phyloP scores from a whole-genome alignment of 495 filamentous ascomycete species.

The Lophium mytilinum region DNA sequence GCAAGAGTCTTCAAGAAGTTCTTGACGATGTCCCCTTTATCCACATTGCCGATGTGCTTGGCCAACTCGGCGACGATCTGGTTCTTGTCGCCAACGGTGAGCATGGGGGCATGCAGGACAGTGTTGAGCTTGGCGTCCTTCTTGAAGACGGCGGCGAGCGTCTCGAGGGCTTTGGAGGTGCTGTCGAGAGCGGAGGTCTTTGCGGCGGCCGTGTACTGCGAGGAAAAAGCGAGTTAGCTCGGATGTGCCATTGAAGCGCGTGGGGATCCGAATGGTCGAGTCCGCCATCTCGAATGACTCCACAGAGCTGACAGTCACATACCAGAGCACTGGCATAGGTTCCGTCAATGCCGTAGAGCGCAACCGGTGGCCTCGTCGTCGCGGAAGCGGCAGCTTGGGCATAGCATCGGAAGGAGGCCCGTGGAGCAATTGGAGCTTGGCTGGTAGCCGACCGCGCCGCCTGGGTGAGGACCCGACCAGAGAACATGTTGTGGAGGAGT shows the following conservation, averaged over 20 bases:
- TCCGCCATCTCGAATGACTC: constrained; percentile 4
- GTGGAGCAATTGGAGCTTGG: constrained; percentile 34
- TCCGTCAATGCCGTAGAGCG: constrained; percentile 91
- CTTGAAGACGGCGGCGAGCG: constrained; percentile 62
- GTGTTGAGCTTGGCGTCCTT: constrained; percentile 68
- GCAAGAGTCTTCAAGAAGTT: constrained; percentile 85
- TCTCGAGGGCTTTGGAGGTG: constrained; percentile 64
- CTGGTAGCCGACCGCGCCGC: constrained; percentile 50
- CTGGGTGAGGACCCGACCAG: constrained; percentile 52
- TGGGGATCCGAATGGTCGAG: background rate
- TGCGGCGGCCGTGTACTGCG: constrained; percentile 85
- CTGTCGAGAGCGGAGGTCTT: constrained; percentile 79
- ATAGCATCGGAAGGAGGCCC: constrained; percentile 50
- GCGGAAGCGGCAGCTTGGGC: constrained; percentile 59
- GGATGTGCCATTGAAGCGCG: constrained; percentile 2
- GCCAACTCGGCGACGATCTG: constrained; percentile 74
- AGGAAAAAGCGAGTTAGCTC: constrained; percentile 5
- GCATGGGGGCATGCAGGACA: constrained; percentile 74
- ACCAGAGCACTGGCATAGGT: constrained; percentile 98
- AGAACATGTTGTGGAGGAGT: constrained; percentile 48
- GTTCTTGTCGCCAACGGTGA: constrained; percentile 68
- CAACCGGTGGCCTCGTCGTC: constrained; percentile 64
- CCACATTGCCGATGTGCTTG: constrained; percentile 61
- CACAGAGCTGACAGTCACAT: constrained; percentile 35
- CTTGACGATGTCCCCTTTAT: constrained; percentile 77